Conservation (phyloP, 2,329 filamentous ascomycete species). For the Colletotrichum neosansevieriae region DNA sequence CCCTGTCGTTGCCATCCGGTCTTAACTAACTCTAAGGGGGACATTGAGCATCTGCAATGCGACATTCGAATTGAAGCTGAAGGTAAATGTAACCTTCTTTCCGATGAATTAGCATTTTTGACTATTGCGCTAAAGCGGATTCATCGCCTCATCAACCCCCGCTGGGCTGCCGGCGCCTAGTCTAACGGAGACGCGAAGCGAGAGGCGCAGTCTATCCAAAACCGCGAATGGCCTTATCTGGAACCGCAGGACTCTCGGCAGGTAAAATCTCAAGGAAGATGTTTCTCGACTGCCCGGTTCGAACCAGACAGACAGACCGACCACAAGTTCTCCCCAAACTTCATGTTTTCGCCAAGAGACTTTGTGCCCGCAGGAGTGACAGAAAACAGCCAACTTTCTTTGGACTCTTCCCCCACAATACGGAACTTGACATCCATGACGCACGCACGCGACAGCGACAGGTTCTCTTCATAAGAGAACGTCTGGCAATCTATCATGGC, state of each 20-base stretch:
- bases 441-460: slow-evolving; percentile 9
- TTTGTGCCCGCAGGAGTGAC: slow-evolving; percentile 18
- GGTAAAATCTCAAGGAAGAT: not conserved
- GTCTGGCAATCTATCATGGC: slow-evolving; percentile 19
- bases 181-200: slow-evolving; percentile 12
- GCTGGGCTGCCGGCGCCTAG: not conserved
- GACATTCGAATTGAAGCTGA: not conserved
- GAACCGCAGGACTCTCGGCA: not conserved
- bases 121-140: slow-evolving; percentile 5
- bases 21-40: not conserved
- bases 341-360: slow-evolving; percentile 4
- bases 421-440: slow-evolving; percentile 6
- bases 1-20: slow-evolving; percentile 18
- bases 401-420: not conserved
- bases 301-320: not conserved
- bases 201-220: slow-evolving; percentile 24
- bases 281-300: not conserved
- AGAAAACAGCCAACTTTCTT: not conserved
- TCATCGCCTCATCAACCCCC: not conserved
- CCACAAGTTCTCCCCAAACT: slow-evolving; percentile 6
- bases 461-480: not conserved
- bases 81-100: slow-evolving; percentile 16
- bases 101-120: slow-evolving; percentile 12
- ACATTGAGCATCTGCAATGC: not conserved
- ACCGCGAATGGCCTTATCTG: not conserved